Evolutionary conservation across 2,329 filamentous ascomycete genomes (phyloP).

Genomic region (Macrophomina pseudophaseolina): DNA sequence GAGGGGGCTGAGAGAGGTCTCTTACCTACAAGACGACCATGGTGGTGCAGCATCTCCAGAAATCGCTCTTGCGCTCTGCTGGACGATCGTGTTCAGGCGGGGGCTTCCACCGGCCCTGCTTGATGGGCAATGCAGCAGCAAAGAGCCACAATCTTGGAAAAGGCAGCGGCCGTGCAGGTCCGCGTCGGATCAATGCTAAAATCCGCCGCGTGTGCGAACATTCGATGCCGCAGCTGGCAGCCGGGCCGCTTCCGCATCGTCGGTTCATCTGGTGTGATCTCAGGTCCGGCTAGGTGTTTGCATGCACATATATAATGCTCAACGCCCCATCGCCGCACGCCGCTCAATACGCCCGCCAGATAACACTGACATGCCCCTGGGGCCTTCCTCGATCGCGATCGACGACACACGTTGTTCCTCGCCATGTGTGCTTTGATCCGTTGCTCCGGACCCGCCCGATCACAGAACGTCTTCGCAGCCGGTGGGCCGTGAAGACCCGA

Average conservation of each 20-base stretch:
- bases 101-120: no score
- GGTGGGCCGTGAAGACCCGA: constrained; percentile 25
- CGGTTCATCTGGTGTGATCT: constrained; percentile 22
- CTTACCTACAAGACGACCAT: no score
- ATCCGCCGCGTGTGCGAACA: not conserved
- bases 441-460: constrained; percentile 16
- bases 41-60: no score
- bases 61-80: no score
- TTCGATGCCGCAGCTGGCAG: not conserved
- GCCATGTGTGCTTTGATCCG: not conserved
- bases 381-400: not conserved
- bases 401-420: not conserved
- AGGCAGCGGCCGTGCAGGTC: constrained; percentile 3
- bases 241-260: constrained; percentile 11
- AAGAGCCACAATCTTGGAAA: constrained; percentile 6
- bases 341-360: not conserved
- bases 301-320: constrained; percentile 15
- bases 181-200: constrained; percentile 3
- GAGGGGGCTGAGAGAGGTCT: no score
- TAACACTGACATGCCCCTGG: not conserved
- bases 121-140: not conserved
- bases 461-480: not conserved
- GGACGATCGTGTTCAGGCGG: no score
- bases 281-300: constrained; percentile 6
- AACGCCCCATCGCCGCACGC: not conserved